phyloP scores from a whole-genome alignment of 805 yeast genomes.

The Cephaloascus albidus region DNA sequence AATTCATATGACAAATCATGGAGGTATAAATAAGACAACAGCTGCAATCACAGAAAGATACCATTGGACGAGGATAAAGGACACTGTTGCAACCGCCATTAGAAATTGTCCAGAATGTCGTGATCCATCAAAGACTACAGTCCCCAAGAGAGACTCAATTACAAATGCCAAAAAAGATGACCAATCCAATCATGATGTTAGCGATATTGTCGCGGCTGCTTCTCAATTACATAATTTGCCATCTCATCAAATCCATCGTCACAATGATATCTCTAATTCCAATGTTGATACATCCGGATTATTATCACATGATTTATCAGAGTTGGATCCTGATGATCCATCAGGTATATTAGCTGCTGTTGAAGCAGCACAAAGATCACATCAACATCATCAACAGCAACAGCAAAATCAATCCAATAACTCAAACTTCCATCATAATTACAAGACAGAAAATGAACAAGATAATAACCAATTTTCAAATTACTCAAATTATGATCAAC shows the following conservation, averaged over 20 bases:
- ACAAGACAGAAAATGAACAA: constrained; percentile 4
- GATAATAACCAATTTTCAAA: constrained; percentile 5
- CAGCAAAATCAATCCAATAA: constrained; percentile 3
- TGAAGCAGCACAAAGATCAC: constrained; percentile 40
- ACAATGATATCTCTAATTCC: no score
- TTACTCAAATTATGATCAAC: constrained; percentile 9
- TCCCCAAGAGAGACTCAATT: constrained; percentile 9
- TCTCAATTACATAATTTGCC: constrained; percentile 17
- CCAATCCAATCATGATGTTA: background rate
- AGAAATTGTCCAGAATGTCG: constrained; percentile 70
- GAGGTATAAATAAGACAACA: constrained; percentile 86
- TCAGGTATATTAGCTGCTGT: constrained; percentile 50
- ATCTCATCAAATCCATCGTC: constrained; percentile 6
- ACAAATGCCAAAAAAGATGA: background rate
- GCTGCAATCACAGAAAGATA: constrained; percentile 67
- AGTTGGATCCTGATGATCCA: constrained; percentile 21
- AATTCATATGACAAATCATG: constrained; percentile 61
- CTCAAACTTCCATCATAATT: constrained; percentile 2
- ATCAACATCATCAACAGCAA: constrained; percentile 2
- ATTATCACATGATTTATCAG: constrained; percentile 28
- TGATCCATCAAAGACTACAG: constrained; percentile 20
- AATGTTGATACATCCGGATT: constrained; percentile 18
- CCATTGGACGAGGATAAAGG: constrained; percentile 89
- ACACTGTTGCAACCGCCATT: constrained; percentile 73
- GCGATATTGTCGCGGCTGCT: constrained; percentile 1